Base-by-base conservation (phyloP, 768 basidiomycete species). In the Naganishia onofrii region DNA sequence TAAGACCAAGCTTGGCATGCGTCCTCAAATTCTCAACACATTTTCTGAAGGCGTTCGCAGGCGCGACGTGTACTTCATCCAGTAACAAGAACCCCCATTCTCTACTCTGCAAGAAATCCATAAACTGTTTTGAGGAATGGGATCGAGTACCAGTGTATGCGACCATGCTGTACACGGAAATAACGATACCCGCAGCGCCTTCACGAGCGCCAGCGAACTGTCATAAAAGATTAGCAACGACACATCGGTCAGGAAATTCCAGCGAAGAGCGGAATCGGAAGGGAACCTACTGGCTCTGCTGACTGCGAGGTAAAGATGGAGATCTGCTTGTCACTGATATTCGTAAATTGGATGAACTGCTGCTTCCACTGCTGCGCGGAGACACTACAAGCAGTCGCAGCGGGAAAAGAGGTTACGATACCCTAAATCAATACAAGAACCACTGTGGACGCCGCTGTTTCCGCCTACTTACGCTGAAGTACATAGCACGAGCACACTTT, bases 61-160 rank as follows among this genome's bases (percentile, higher is more conserved):
- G 96, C 5, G 97, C 96, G 73, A 99, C 96, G 80, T 99, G 96
- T 23, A 98, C 96, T 82, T 99, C 96, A 77, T 99, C 96, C 52
- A 99, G 85, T 23, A 99, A 84, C 73, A 99, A 90, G 82, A 97
- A 97, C 10, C 96, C 96, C 96, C 96, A 99, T 82, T 99, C 96
- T 66, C 95, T 85, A n/a, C 92, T 93, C 32, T 92, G 92, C 54
- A 99, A 81, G 78, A 98, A 99, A 74, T 99, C 94, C 96, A 99
- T 99, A 92, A 98, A 97, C 84, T 98, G 96, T 84, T 96, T 93
- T 21, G 96, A 91, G 78, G 95, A 93, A 79, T 98, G 93, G n/a
- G 96, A 96, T 74, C 96, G 88, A 80, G 97, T 96, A 77, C 93
- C 91, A 2, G 93, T 96, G 79, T 97, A 97, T 34, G 96, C 95